Conservation (phyloP, 2,329 filamentous ascomycete species). For the Fusarium xyrophilum region DNA sequence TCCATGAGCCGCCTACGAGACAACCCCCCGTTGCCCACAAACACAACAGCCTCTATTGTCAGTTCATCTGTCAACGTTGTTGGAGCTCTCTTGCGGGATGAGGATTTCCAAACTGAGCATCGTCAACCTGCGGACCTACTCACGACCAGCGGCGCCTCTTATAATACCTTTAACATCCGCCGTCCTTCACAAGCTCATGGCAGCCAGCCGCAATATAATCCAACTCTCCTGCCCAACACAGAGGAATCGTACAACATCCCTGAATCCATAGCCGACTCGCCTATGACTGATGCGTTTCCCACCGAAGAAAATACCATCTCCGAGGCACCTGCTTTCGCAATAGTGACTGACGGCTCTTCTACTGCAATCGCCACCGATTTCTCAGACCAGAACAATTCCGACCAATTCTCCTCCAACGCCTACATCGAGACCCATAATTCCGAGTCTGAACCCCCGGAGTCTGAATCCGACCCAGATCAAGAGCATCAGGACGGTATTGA, state of each 20-base stretch:
- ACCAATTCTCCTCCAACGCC: slow-evolving; percentile 4
- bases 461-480: slow-evolving; percentile 6
- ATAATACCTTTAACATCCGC: slow-evolving; percentile 2
- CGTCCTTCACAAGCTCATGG: slow-evolving; percentile 11
- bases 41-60: slow-evolving; percentile 3
- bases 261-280: slow-evolving; percentile 18
- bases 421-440: not conserved
- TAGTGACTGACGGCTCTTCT: slow-evolving; percentile 4
- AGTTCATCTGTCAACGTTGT: slow-evolving; percentile 12
- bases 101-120: slow-evolving; percentile 30
- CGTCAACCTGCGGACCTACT: slow-evolving; percentile 5
- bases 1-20: slow-evolving; percentile 30
- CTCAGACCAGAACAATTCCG: slow-evolving; percentile 6
- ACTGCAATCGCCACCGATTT: not conserved
- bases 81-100: slow-evolving; percentile 29
- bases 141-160: slow-evolving; percentile 7
- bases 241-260: slow-evolving; percentile 14
- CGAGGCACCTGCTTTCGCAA: slow-evolving; percentile 15
- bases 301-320: slow-evolving; percentile 15
- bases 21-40: slow-evolving; percentile 1
- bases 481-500: slow-evolving; percentile 12
- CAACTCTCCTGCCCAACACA: not conserved
- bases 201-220: slow-evolving; percentile 3
- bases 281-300: slow-evolving; percentile 34
- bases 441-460: slow-evolving; percentile 9